Base-by-base conservation (phyloP, 768 basidiomycete species). In the Lentinula lateritia region DNA sequence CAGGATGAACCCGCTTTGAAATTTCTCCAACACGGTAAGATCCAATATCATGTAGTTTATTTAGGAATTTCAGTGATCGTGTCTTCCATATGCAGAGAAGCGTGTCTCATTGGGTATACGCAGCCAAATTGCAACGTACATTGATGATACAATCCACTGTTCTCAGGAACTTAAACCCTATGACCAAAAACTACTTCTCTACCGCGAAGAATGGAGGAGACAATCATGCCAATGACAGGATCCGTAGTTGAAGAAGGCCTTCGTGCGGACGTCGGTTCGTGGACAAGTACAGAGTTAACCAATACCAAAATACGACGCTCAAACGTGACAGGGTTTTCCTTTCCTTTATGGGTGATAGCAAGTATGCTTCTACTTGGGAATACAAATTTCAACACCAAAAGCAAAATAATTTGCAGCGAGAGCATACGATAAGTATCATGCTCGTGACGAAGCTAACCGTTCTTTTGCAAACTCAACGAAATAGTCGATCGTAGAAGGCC, bases 401-500 rank as follows among this genome's bases (percentile, higher is more conserved):
- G 38, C 39, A 28, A 56, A 13, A 56, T 13, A 18, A 41, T 16
- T n/a, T 39, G 55, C 23, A 34, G 23, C 38, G 32, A 42, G 15
- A 43, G 15, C 15, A 23, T 56, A 56, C 23, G 39, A 23, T 56
- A 32, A 23, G 28, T 32, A 60, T 62, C 52, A 62, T 36, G 52
- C 58, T 41, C 55, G 58, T 41, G 64, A 48, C 6, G 43, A 58
- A 18, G 50, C 58, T 52, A 79, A 62, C 52, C 77, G 74, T 63
- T 73, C 72, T 69, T 80, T 84, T 43, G 84, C 88, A 67, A 79
- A 88, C 59, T 81, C 84, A 15, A 92, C 90, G 66, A 92, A 93
- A 56, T 91, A 90, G 66, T 95, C 92, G 64, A 94, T 89, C 23
- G 87, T 82, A 41, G 91, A 92, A 5, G 92, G 92, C 92, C 92